phyloP scores from a whole-genome alignment of 257 asterid genomes.

The Nicotiana paniculata region DNA sequence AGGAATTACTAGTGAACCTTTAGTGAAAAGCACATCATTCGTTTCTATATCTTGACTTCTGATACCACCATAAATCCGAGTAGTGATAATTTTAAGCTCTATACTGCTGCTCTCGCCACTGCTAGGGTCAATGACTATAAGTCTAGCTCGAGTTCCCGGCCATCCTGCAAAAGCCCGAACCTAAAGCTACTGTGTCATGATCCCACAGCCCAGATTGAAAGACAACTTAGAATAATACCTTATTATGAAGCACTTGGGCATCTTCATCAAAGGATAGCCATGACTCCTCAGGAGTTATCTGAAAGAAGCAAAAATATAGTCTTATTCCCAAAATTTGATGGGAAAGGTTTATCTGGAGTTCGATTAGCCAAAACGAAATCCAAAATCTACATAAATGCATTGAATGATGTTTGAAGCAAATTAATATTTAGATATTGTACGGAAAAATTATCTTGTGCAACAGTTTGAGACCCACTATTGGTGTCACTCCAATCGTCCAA shows the following conservation, averaged over 20 bases:
- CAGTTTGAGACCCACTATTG: neutral
- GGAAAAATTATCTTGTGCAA: neutral
- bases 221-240: conserved; percentile 41
- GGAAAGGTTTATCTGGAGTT: neutral
- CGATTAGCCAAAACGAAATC: neutral
- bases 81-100: conserved; percentile 74
- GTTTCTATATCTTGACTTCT: conserved; percentile 28
- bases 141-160: conserved; percentile 95
- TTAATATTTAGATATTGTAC: neutral
- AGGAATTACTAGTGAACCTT: conserved; percentile 66
- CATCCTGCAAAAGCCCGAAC: conserved; percentile 99
- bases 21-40: conserved; percentile 46
- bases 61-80: conserved; percentile 41
- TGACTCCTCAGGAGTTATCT: conserved; percentile 82
- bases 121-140: conserved; percentile 35
- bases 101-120: conserved; percentile 30
- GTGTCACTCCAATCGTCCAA: neutral
- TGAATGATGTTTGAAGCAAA: neutral
- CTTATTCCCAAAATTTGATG: neutral
- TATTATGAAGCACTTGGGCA: conserved; percentile 78
- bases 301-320: conserved; percentile 14
- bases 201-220: conserved; percentile 15
- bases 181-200: conserved; percentile 49
- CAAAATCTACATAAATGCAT: neutral
- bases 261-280: conserved; percentile 71